Evolutionary conservation across 2,329 filamentous ascomycete species (phyloP), one percentile per base, ranked within the genome.

Genomic region (Periconia sp.): DNA sequence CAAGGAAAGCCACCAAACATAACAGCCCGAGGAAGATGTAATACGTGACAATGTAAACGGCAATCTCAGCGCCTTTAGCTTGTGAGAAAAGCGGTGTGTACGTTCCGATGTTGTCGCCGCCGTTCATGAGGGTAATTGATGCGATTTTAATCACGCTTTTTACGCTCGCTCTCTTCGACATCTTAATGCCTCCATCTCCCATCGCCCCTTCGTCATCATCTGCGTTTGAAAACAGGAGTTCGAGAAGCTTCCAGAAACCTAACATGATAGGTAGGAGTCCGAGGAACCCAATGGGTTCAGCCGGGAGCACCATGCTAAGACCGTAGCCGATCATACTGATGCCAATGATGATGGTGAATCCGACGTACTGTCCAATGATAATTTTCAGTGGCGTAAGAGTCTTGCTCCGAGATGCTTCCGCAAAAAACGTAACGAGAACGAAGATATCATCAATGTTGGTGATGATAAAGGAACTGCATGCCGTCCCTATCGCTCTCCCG

Each of bases 391-490:
- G 35, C 6, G 47, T 42, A n/a, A 37, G 3, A 13, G 47, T 27
- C 3, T 8, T n/a, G 17, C 20, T 18, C 9, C 18, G 3, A 35
- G 47, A 18, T 7, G 47, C n/a, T 13, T 41, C 33, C 8, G 47
- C 47, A 35, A 49, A 49, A 35, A 49, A 49, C 19, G 47, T 49
- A 10, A 49, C 40, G 18, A 49, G 35, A 17, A 49, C 47, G 47
- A 49, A 49, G 5, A 49, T 18, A 35, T 41, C 47, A 35, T 49
- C 47, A 35, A 49, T 41, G 47, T 49, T 49, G 33, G 47, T 49
- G 17, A 49, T 35, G 18, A 31, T 20, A 18, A 49, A 49, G 47
- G 47, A 27, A 17, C n/a, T 49, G 47, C 47, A 49, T 41, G 47
- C 47, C 41, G 19, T 43, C 10, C 17, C 15, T 31, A 49, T 43